These are phyloP conservation scores for Wallemia ichthyophaga DNA, from an alignment of 1,284 basidiomycete species.

Conservation along the genomic window DNA sequence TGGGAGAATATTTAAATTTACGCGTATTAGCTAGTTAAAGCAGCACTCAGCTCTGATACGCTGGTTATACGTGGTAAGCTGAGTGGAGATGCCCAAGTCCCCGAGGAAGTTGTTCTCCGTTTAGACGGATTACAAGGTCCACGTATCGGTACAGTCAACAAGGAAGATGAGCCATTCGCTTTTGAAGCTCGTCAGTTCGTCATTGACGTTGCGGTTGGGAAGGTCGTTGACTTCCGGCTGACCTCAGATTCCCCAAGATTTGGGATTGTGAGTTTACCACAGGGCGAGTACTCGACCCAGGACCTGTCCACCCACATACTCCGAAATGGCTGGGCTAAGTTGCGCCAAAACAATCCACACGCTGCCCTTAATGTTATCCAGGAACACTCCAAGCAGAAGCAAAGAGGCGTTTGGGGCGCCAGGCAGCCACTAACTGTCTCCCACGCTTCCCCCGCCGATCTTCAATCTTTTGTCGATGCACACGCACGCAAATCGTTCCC, in stretches of 20 bases:
- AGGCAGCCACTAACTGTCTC: slow-evolving; percentile 38
- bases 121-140: slow-evolving; percentile 56
- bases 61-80: slow-evolving; percentile 45
- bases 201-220: slow-evolving; percentile 53
- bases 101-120: slow-evolving; percentile 63
- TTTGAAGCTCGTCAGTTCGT: slow-evolving; percentile 72
- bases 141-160: slow-evolving; percentile 38
- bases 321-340: background rate
- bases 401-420: background rate
- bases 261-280: background rate
- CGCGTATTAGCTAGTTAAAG: background rate
- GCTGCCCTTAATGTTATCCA: slow-evolving; percentile 3
- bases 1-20: too few species aligned
- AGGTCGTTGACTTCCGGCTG: slow-evolving; percentile 49
- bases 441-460: slow-evolving; percentile 68
- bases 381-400: background rate
- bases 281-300: slow-evolving; percentile 8
- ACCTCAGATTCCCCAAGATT: slow-evolving; percentile 19
- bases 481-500: background rate
- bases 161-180: slow-evolving; percentile 77
- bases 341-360: slow-evolving; percentile 4
- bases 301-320: slow-evolving; percentile 1
- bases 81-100: slow-evolving; percentile 45
- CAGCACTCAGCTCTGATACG: slow-evolving; percentile 23
- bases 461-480: slow-evolving; percentile 58